Percentiles rank a stretch among this genome's conserved stretches.
Evolutionary conservation across 2,329 filamentous ascomycete species (phyloP).

Genomic region (Helotiales sp.): DNA sequence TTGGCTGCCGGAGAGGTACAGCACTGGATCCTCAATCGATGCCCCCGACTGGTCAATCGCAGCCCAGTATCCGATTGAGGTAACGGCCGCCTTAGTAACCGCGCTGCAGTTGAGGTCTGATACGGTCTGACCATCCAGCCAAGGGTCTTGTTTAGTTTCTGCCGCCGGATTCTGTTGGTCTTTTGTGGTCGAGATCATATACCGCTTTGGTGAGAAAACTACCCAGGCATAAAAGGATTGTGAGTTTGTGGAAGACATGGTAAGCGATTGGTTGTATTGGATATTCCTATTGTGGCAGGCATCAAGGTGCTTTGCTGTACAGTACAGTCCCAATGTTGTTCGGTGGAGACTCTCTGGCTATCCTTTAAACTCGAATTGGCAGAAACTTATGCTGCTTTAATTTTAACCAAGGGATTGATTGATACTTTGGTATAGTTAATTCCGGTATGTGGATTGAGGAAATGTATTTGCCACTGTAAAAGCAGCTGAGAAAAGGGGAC

Average conservation of each 20-base stretch:
- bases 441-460: too few species aligned
- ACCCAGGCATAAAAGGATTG: background rate
- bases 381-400: too few species aligned
- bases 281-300: background rate
- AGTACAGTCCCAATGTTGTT: too few species aligned
- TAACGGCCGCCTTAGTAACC: background rate
- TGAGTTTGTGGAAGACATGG: background rate
- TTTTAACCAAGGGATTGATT: too few species aligned
- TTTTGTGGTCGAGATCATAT: background rate
- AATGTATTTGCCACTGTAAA: too few species aligned
- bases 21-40: background rate
- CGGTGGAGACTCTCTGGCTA: too few species aligned
- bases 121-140: background rate
- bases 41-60: background rate
- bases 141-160: background rate
- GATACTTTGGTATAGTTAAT: too few species aligned
- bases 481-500: too few species aligned
- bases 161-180: background rate
- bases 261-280: background rate
- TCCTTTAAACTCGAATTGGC: too few species aligned
- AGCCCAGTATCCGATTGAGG: background rate
- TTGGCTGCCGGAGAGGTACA: constrained; percentile 1
- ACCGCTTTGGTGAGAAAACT: background rate
- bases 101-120: background rate
- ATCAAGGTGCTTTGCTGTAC: background rate